Evolutionary conservation across 129 eudicot genomes (phyloP).

Genomic region (Artemisia annua): DNA sequence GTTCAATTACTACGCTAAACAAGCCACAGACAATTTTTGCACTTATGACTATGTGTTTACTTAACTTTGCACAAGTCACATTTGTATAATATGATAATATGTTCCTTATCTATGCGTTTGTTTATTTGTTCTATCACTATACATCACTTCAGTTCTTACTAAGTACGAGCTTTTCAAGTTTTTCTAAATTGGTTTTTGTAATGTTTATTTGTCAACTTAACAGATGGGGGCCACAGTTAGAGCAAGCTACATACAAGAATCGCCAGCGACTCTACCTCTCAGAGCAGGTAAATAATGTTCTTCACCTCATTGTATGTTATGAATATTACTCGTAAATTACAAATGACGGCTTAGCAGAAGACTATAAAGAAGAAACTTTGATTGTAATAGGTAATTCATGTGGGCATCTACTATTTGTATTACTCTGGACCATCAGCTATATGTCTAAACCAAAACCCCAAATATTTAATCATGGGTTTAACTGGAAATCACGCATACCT

Average conservation of each 20-base stretch:
- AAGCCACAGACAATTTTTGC: too few species aligned
- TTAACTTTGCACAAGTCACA: too few species aligned
- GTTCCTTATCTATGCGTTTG: too few species aligned
- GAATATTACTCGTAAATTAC: neutral
- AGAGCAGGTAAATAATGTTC: constrained; percentile 59
- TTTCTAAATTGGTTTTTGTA: neutral
- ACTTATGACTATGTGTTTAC: too few species aligned
- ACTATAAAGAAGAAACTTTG: neutral
- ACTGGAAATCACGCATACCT: neutral
- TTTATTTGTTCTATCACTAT: neutral
- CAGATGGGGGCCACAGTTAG: constrained; percentile 89
- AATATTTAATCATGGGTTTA: too few species aligned
- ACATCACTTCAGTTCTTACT: neutral
- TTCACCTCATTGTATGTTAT: neutral
- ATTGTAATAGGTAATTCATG: too few species aligned
- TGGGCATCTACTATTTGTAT: too few species aligned
- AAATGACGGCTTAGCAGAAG: neutral
- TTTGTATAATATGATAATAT: too few species aligned
- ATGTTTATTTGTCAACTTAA: neutral
- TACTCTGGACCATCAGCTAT: too few species aligned
- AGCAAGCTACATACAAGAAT: constrained; percentile 90
- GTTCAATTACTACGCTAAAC: too few species aligned
- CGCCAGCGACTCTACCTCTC: constrained; percentile 96
- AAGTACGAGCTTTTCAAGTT: too few species aligned
- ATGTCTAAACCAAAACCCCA: neutral